phyloP scores from a whole-genome alignment of 148 eudicot genomes.

The Polygonum aviculare region DNA sequence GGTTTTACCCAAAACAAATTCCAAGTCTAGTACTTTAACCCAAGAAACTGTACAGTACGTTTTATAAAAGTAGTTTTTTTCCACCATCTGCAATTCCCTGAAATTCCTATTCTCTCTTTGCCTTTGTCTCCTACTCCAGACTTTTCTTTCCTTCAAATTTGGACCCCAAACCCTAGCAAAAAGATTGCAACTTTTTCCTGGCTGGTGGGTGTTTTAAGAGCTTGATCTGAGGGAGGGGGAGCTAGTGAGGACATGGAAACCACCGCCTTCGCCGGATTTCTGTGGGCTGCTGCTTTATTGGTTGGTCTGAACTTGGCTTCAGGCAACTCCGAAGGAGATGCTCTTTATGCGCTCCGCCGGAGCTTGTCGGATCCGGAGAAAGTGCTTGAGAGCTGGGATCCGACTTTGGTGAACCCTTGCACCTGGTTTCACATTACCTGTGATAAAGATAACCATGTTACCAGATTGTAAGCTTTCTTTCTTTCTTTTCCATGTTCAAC shows the following conservation, averaged over 20 bases:
- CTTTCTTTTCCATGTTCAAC: background rate
- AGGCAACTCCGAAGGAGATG: slow-evolving; percentile 55
- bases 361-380: slow-evolving; percentile 72
- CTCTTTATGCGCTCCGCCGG: slow-evolving; percentile 53
- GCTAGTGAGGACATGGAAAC: background rate
- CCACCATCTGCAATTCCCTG: too few species aligned
- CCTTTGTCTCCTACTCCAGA: too few species aligned
- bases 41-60: too few species aligned
- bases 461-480: slow-evolving; percentile 41
- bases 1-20: too few species aligned
- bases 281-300: background rate
- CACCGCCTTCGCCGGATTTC: background rate
- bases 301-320: slow-evolving; percentile 5
- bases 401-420: slow-evolving; percentile 73
- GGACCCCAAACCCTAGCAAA: slow-evolving; percentile 7
- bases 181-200: background rate
- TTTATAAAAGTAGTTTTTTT: too few species aligned
- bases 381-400: slow-evolving; percentile 78
- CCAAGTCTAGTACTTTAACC: too few species aligned
- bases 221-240: background rate
- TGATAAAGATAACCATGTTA: slow-evolving; percentile 50
- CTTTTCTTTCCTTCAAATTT: background rate
- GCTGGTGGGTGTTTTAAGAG: background rate
- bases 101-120: too few species aligned
- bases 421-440: slow-evolving; percentile 92